Evolutionary conservation across 768 basidiomycete species (phyloP).

Genomic region (Amanita phalloides): DNA sequence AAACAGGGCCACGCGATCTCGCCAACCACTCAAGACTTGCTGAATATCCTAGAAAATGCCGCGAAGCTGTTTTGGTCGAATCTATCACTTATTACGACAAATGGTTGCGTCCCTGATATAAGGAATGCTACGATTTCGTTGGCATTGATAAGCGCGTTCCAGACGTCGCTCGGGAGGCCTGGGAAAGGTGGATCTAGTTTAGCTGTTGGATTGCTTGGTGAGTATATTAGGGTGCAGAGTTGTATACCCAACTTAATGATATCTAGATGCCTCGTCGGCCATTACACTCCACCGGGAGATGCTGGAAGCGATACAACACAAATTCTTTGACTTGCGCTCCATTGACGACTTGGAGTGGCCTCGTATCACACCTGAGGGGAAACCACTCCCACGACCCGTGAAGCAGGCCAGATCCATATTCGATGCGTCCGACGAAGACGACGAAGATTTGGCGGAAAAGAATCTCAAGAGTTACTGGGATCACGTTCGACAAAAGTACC

Average conservation of each 20-base stretch:
- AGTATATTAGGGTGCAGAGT: slow-evolving; percentile 7
- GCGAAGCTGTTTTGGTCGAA: slow-evolving; percentile 63
- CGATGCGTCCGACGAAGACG: slow-evolving; percentile 24
- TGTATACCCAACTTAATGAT: neutral
- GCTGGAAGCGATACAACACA: slow-evolving; percentile 68
- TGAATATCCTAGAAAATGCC: slow-evolving; percentile 51
- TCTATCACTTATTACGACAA: slow-evolving; percentile 39
- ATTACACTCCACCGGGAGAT: slow-evolving; percentile 82
- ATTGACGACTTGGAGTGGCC: slow-evolving; percentile 76
- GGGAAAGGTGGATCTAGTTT: slow-evolving; percentile 37
- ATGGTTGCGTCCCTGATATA: slow-evolving; percentile 60
- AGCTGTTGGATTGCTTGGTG: slow-evolving; percentile 57
- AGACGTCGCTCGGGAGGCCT: slow-evolving; percentile 67
- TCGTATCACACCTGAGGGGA: slow-evolving; percentile 32
- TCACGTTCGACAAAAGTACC: slow-evolving; percentile 42
- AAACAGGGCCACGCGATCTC: slow-evolving; percentile 26
- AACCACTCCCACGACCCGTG: slow-evolving; percentile 20
- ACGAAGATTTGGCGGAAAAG: slow-evolving; percentile 20
- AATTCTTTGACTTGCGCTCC: slow-evolving; percentile 35
- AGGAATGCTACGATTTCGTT: slow-evolving; percentile 67
- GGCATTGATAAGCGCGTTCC: slow-evolving; percentile 62
- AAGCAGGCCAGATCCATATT: slow-evolving; percentile 8
- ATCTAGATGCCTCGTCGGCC: slow-evolving; percentile 59
- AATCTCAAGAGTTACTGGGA: slow-evolving; percentile 55
- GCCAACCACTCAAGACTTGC: slow-evolving; percentile 44